Base-by-base conservation (phyloP, 78 protist species). In the Dictyostelium purpureum region DNA sequence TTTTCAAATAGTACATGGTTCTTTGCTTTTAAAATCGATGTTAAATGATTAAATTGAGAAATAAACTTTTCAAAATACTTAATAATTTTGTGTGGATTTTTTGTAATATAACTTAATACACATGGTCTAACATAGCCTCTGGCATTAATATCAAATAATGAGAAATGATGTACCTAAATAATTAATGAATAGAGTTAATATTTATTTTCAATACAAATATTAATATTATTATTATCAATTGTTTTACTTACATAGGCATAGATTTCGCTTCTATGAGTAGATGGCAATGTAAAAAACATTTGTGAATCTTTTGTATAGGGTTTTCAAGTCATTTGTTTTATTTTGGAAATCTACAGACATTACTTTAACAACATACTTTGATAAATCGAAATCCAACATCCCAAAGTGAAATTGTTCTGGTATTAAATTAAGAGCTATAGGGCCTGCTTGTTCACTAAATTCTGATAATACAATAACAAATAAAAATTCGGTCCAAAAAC, bases 331-430 rank as follows among this genome's bases (percentile, higher is more conserved):
- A 54, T 75, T 89, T 33, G 90, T 81, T 69, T 93, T 93, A 79
- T 85, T 93, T 76, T 94, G 97, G 54, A 89, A 79, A 75, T 94
- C 97, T 2, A 83, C 95, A 9, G 97, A 79, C 95, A 94, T 89
- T 33, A 75, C 87, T 61, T 93, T 88, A 45, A 94, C 77, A 5
- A 89, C 97, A 51, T 87, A 94, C 31, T 65, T 76, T 71, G 79
- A 33, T 14, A 85, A 19, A 57, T 89, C 88, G 42, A 89, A 89
- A 14, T 74, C 77, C 54, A 69, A 42, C 31, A 26, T 51, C 6
- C 69, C 67, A 26, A 42, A 47, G 11, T 28, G 82, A n/a, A 85
- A 52, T 37, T 81, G 57, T 0, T 90, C 89, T 4, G 95, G 90
- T 0, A 88, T 43, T 40, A 56, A 38, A 33, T 40, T 42, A 3